Evolutionary conservation across 768 basidiomycete species (phyloP).

Genomic region (Lanmaoa rubissima): DNA sequence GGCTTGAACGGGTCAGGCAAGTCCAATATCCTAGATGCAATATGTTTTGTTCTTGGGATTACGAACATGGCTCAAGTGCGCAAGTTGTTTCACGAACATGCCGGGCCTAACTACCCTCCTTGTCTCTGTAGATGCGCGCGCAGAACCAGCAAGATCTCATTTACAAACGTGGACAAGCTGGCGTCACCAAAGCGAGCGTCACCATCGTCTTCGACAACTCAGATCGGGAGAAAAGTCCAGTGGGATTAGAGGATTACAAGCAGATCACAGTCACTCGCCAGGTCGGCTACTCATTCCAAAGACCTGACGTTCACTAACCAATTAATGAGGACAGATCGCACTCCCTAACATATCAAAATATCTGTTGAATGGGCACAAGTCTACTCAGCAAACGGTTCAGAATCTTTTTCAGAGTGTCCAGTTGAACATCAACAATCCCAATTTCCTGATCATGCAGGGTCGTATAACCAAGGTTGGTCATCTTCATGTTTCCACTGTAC

Average conservation of each 20-base stretch:
- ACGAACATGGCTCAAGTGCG: conserved; percentile 92
- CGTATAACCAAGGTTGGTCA: conserved; percentile 88
- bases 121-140: conserved; percentile 74
- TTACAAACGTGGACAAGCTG: conserved; percentile 98
- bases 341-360: conserved; percentile 94
- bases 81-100: neutral
- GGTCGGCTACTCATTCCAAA: conserved; percentile 42
- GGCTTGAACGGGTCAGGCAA: conserved; percentile 96
- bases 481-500: neutral
- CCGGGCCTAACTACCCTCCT: neutral
- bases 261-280: conserved; percentile 98
- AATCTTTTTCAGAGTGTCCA: conserved; percentile 95
- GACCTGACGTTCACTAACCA: neutral
- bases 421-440: conserved; percentile 99
- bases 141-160: conserved; percentile 96
- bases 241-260: conserved; percentile 72
- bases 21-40: conserved; percentile 98
- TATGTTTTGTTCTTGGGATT: conserved; percentile 97
- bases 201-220: conserved; percentile 99
- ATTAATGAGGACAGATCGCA: conserved; percentile 60
- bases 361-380: conserved; percentile 93
- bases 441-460: conserved; percentile 99
- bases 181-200: conserved; percentile 94
- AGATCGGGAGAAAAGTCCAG: conserved; percentile 78
- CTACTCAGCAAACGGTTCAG: conserved; percentile 81